Conservation (phyloP, 208 protist species). For the Trichomonas gallinae region DNA sequence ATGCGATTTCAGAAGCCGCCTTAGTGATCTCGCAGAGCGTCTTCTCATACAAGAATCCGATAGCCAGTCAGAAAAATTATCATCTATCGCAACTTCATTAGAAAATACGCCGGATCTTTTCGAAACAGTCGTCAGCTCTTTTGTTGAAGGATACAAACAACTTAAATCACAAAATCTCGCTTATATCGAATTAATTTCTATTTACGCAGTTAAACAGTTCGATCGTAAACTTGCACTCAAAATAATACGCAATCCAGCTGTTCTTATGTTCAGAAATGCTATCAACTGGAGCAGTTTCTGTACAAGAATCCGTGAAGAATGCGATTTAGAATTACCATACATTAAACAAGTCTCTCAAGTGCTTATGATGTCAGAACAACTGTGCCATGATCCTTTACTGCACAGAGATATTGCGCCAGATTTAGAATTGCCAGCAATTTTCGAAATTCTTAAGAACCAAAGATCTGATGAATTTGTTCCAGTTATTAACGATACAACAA, state of each 20-base stretch:
- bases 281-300: not conserved
- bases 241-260: not conserved
- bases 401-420: not conserved
- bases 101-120: not conserved
- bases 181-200: not conserved
- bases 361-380: not conserved
- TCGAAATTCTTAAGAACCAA: not conserved
- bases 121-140: not conserved
- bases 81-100: not conserved
- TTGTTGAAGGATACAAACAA: not conserved
- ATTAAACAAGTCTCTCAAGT: not conserved
- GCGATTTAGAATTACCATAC: not conserved
- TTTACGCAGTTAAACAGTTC: not conserved
- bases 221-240: not conserved
- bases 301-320: not conserved
- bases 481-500: not conserved
- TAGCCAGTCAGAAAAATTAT: not conserved
- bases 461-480: not conserved
- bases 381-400: not conserved
- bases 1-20: not conserved
- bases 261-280: not conserved
- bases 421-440: not conserved
- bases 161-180: not conserved
- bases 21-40: not conserved
- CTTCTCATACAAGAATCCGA: not conserved